Base-by-base conservation (phyloP, 2,329 filamentous ascomycete species). In the Penicillium griseofulvum region DNA sequence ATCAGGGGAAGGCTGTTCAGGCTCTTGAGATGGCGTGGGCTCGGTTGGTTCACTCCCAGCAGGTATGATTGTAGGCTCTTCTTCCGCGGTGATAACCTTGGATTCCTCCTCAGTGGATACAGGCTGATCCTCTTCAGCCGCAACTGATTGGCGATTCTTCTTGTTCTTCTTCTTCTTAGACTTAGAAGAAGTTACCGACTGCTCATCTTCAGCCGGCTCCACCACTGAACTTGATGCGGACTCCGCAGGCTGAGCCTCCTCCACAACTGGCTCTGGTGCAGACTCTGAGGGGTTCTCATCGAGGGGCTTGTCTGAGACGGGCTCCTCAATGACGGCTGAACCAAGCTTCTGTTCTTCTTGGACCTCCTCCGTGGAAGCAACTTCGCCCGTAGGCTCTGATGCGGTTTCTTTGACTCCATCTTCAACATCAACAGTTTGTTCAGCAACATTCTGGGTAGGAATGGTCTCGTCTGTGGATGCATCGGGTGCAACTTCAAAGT, bases 151-250 rank as follows among this genome's bases (percentile, higher is more conserved):
- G 14, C 50, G 54, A 55, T 64, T 64, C 56, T 65, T 65, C 29
- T 64, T 61, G 22, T 65, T 65, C 12, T 59, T 65, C 42, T 64
- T 65, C n/a, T 65, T 63, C 52, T 65, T 65, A 5, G 53, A 55
- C 24, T 54, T 55, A 0, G 48, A 50, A 41, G 47, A 41, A 44
- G 28, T 19, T 42, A 11, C 16, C 10, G 11, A 22, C 29, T 50
- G 37, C 16, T 50, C 38, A 50, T 17, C 48, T 34, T 50, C 54
- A 17, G 24, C 16, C 26, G 49, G 43, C 17, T 49, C 46, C 36
- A 14, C 10, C 6, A 17, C 28, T 48, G 42, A n/a, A 12, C 7
- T 34, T 22, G 45, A 46, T 12, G 34, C 26, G 3, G 49, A 31
- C 8, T 46, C 38, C 12, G 31, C 6, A 1, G 26, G 5, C 16